A percentile compares a stretch with the other conserved stretches of the same genome.
Conservation (phyloP, 305 asterid genomes). For the Fraxinus xanthoxyloides region DNA sequence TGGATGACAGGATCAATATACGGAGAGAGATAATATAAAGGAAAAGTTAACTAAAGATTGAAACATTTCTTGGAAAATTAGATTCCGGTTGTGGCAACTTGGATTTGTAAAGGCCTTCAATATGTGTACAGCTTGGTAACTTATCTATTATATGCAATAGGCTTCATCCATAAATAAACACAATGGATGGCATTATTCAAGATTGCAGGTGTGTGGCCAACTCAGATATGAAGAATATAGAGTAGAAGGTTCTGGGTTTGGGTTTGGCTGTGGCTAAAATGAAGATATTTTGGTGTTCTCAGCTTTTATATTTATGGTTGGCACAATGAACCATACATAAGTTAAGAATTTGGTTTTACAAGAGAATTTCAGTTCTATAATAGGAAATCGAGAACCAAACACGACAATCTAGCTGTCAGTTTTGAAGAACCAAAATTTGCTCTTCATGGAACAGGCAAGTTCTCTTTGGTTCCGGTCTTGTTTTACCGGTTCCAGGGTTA, state of each 20-base stretch:
- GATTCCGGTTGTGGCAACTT: background rate
- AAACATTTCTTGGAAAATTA: background rate
- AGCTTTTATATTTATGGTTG: background rate
- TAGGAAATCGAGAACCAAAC: background rate
- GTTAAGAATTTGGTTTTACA: background rate
- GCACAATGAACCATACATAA: background rate
- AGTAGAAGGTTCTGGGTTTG: background rate
- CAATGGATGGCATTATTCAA: background rate
- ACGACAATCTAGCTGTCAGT: background rate
- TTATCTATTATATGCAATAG: background rate
- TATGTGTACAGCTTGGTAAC: background rate
- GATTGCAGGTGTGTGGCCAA: background rate
- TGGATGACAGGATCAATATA: background rate
- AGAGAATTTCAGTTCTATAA: conserved; percentile 1
- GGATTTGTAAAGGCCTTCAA: background rate
- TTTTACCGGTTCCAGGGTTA: background rate
- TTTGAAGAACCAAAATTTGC: background rate
- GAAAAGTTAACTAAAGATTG: background rate
- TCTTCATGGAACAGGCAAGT: background rate
- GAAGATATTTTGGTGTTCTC: background rate
- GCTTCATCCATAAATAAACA: background rate
- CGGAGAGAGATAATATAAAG: background rate
- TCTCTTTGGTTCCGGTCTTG: background rate
- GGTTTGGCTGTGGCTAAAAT: background rate
- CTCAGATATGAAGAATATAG: background rate